Evolutionary conservation across 495 filamentous ascomycete genomes (phyloP), one percentile per base, ranked within the genome.

Genomic region (Talaromyces borbonicus): DNA sequence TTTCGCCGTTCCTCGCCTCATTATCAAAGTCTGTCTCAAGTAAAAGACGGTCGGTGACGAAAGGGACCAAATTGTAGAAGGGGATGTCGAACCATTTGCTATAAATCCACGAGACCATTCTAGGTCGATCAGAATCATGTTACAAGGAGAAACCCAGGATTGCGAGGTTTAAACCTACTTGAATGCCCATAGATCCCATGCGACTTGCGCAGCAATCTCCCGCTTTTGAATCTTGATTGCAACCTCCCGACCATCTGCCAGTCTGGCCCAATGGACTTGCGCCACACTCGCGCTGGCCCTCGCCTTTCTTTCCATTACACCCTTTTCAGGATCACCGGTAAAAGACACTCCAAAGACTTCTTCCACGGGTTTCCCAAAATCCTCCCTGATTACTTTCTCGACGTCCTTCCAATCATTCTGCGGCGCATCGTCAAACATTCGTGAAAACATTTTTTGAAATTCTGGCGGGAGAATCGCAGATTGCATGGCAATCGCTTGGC

Each of bases 401-500:
- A 93, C 83, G n/a, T 87, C 84, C 56, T 72, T 72, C 88, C 86
- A 95, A n/a, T 68, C 68, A 58, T 95, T 93, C 73, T 95, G 90
- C 19, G 90, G 88, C 42, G 92, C 93, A 70, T 98, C 92, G 55
- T 96, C 92, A 61, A 98, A 98, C 87, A 98, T 95, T 48, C 81
- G 75, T 27, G 83, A 72, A 57, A 98, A 98, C 87, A 95, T 95
- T 49, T 78, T 76, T 71, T 94, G 88, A 56, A 96, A 96, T 60
- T 95, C 87, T 5, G 87, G 85, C 9, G 92, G 92, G 41, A 98
- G 61, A 31, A 96, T 79, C 1, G 89, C 90, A 43, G 84, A 88
- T 69, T 98, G 92, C 92, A 96, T 98, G 18, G 90, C 92, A 47
- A 98, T 89, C 5, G 92, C 92, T 71, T 98, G 92, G 2, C 92